These are phyloP conservation scores for Euphorbia peplus DNA, from an alignment of 345 rosid species.

Conservation along the genomic window DNA sequence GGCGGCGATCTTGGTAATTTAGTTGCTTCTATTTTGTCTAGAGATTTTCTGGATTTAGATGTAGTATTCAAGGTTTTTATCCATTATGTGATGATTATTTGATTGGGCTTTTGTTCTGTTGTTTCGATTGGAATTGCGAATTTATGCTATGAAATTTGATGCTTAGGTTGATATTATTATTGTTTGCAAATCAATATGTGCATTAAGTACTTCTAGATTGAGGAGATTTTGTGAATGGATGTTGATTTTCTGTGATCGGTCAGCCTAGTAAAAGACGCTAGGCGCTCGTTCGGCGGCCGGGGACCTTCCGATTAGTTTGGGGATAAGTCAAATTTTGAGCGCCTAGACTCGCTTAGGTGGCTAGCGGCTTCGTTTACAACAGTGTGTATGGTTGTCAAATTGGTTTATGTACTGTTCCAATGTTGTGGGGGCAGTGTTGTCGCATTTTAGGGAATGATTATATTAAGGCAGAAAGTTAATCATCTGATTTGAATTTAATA, in stretches of 20 bases:
- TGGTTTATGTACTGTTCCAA: neutral
- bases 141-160: neutral
- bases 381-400: neutral
- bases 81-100: neutral
- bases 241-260: neutral
- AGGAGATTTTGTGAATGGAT: neutral
- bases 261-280: too few species aligned
- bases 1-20: constrained; percentile 97
- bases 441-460: neutral
- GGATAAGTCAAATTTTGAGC: too few species aligned
- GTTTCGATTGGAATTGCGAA: neutral
- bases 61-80: neutral
- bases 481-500: neutral
- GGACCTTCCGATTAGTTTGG: too few species aligned
- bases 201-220: neutral
- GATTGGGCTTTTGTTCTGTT: neutral
- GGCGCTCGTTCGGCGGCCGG: too few species aligned
- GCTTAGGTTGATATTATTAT: neutral
- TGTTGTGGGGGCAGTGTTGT: neutral
- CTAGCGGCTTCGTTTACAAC: too few species aligned
- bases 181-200: neutral
- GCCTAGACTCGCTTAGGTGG: too few species aligned
- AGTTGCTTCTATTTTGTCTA: constrained; percentile 8
- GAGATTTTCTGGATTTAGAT: neutral
- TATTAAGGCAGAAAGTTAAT: neutral